A percentile compares a stretch with the other conserved stretches of the same genome.
Conservation (phyloP, 441 rosid genomes). For the Croton laevigatus region DNA sequence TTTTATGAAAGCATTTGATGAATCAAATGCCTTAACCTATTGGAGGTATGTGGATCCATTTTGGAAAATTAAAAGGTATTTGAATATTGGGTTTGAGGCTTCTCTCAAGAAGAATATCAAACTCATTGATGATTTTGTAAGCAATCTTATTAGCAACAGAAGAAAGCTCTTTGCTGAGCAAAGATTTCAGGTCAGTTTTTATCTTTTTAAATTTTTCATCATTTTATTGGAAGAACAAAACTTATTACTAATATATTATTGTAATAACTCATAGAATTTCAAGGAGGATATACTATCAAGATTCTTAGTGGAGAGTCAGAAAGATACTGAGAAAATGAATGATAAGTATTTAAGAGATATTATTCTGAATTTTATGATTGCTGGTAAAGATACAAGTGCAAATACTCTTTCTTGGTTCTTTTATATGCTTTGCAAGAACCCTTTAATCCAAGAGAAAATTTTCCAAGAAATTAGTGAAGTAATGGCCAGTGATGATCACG, state of each 20-base stretch:
- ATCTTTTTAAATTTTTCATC: background rate
- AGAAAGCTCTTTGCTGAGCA: slow-evolving; percentile 29
- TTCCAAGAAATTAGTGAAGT: slow-evolving; percentile 50
- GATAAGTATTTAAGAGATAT: slow-evolving; percentile 69
- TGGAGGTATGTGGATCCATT: slow-evolving; percentile 56
- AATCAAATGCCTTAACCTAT: slow-evolving; percentile 45
- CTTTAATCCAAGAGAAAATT: slow-evolving; percentile 63
- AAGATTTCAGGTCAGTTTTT: slow-evolving; percentile 29
- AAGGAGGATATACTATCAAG: slow-evolving; percentile 78
- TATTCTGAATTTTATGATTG: slow-evolving; percentile 65
- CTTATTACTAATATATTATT: background rate
- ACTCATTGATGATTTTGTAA: slow-evolving; percentile 47
- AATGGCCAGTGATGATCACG: too few species aligned
- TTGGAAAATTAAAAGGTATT: slow-evolving; percentile 59
- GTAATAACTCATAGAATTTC: slow-evolving; percentile 35
- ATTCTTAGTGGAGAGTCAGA: slow-evolving; percentile 54
- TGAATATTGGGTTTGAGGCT: slow-evolving; percentile 61
- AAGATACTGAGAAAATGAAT: slow-evolving; percentile 52
- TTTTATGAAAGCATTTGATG: slow-evolving; percentile 76
- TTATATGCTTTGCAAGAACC: slow-evolving; percentile 69
- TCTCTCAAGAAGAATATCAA: slow-evolving; percentile 45
- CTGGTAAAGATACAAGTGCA: slow-evolving; percentile 81
- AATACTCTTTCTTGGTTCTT: slow-evolving; percentile 71
- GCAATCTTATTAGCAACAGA: slow-evolving; percentile 42
- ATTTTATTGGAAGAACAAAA: background rate